Evolutionary conservation across 2,329 filamentous ascomycete species (phyloP).

Genomic region (Neophaeococcomyces mojaviensis): DNA sequence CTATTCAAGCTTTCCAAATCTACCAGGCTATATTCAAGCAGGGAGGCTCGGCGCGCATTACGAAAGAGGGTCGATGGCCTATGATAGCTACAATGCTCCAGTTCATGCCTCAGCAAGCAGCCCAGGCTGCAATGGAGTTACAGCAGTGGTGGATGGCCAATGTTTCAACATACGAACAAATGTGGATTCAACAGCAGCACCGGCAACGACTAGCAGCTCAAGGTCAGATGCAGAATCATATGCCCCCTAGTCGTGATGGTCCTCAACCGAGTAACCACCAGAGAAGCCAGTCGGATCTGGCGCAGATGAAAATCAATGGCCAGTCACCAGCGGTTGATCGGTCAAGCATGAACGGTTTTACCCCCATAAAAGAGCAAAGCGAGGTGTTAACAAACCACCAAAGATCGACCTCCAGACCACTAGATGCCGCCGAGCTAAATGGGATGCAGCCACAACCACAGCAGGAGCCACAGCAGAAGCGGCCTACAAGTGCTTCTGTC

Average conservation of each 20-base stretch:
- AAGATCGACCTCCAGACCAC: constrained; percentile 23
- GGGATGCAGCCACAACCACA: constrained; percentile 15
- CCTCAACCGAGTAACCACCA: constrained; percentile 24
- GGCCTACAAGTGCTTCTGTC: constrained; percentile 18
- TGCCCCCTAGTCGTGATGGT: constrained; percentile 29
- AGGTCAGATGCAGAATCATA: constrained; percentile 36
- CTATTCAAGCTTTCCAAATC: constrained; percentile 66
- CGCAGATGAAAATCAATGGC: constrained; percentile 26
- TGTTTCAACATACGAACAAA: constrained; percentile 63
- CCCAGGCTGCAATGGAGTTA: constrained; percentile 61
- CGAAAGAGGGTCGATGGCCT: constrained; percentile 63
- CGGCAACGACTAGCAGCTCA: constrained; percentile 35
- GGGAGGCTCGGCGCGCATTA: constrained; percentile 70
- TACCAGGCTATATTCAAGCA: constrained; percentile 70
- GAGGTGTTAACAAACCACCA: constrained; percentile 26
- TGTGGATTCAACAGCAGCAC: constrained; percentile 37
- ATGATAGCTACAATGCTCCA: constrained; percentile 55
- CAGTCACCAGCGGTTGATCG: constrained; percentile 14
- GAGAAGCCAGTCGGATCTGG: constrained; percentile 15
- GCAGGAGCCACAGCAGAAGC: constrained; percentile 19
- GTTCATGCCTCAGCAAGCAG: constrained; percentile 57
- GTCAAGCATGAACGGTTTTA: constrained; percentile 31
- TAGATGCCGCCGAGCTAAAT: constrained; percentile 23
- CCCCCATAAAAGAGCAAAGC: constrained; percentile 27
- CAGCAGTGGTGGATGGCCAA: constrained; percentile 68